phyloP scores from a whole-genome alignment of 305 asterid species.

The Petunia hybrid region DNA sequence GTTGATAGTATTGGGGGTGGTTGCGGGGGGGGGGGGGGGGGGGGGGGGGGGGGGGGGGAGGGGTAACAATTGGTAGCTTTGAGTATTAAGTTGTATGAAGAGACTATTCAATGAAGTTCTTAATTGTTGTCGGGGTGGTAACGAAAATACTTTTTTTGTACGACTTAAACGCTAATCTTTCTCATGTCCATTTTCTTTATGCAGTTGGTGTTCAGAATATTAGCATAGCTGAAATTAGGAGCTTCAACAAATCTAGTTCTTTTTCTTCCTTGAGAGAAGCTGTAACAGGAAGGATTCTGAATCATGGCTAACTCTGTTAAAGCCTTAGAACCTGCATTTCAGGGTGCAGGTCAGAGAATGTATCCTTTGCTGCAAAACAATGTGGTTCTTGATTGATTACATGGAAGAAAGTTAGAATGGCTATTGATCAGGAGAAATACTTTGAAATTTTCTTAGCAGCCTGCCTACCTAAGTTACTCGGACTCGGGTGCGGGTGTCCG shows the following conservation, averaged over 20 bases:
- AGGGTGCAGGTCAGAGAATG: slow-evolving; percentile 54
- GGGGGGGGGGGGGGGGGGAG: not conserved
- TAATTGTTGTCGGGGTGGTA: not conserved
- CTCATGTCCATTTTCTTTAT: slow-evolving; percentile 32
- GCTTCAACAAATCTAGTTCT: slow-evolving; percentile 31
- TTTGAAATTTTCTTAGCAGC: not conserved
- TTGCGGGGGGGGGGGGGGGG: not conserved
- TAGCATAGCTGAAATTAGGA: slow-evolving; percentile 29
- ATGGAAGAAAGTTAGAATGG: not conserved
- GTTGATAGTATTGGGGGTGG: not conserved
- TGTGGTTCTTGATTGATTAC: not conserved
- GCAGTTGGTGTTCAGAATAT: slow-evolving; percentile 27
- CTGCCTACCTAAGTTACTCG: no score
- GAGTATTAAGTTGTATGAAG: not conserved
- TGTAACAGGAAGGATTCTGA: slow-evolving; percentile 26
- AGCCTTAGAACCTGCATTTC: slow-evolving; percentile 60
- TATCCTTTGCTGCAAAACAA: slow-evolving; percentile 43
- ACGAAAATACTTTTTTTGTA: not conserved
- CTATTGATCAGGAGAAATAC: not conserved
- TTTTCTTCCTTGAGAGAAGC: slow-evolving; percentile 31
- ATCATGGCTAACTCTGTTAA: slow-evolving; percentile 50
- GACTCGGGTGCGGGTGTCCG: no score
- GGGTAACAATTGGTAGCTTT: not conserved
- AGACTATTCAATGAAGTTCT: slow-evolving; percentile 5
- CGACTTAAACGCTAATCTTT: not conserved